Conservation (phyloP, 208 protist genomes). For the Crithidia expoeki region DNA sequence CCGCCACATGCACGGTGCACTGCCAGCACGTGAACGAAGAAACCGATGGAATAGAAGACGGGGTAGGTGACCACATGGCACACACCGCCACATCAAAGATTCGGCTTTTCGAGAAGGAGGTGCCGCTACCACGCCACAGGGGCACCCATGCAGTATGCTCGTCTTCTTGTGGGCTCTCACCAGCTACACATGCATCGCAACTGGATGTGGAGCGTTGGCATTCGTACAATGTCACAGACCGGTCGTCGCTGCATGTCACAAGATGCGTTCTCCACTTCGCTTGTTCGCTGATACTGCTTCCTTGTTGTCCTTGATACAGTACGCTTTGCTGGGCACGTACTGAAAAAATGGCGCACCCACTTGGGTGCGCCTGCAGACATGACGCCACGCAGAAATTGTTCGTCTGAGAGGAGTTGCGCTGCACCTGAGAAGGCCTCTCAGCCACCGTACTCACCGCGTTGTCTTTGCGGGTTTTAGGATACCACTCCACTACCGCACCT, state of each 20-base stretch:
- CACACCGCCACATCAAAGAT: constrained; percentile 69
- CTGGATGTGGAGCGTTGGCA: not conserved
- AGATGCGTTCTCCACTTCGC: constrained; percentile 19
- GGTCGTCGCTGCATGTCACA: constrained; percentile 83
- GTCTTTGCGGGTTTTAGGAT: not conserved
- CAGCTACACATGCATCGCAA: not conserved
- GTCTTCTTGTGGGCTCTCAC: not conserved
- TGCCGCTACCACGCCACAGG: constrained; percentile 45
- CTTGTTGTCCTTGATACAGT: not conserved
- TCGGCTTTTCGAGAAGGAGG: constrained; percentile 51
- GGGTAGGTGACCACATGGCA: not conserved
- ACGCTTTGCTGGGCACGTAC: constrained; percentile 26
- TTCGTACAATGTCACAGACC: constrained; percentile 55
- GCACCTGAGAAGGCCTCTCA: too few species aligned
- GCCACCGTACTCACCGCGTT: too few species aligned
- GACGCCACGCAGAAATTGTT: constrained; percentile 11
- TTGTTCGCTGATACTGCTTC: not conserved
- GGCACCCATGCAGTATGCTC: constrained; percentile 33
- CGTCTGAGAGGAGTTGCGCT: not conserved
- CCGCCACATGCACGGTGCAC: constrained; percentile 35
- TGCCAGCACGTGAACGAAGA: not conserved
- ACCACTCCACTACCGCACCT: constrained; percentile 56
- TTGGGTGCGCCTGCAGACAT: constrained; percentile 45
- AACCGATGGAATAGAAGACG: not conserved
- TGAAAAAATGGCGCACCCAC: constrained; percentile 74